Evolutionary conservation across 2,329 filamentous ascomycete genomes (phyloP).

Genomic region (Claviceps maximensis): DNA sequence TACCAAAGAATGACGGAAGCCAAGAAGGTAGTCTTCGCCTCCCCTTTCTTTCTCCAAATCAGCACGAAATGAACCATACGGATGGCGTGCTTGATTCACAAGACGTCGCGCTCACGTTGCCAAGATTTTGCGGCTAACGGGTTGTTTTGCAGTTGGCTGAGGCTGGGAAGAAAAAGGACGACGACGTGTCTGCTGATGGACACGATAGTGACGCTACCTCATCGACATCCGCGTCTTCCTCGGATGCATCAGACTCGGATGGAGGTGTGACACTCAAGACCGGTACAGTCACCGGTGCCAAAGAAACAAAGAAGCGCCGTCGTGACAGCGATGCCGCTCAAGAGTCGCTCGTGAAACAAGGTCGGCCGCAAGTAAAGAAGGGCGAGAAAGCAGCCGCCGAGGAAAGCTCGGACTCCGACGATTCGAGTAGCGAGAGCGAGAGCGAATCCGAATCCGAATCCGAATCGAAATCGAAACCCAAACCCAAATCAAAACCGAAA

Average conservation of each 20-base stretch:
- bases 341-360: constrained; percentile 8
- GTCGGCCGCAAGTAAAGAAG: not conserved
- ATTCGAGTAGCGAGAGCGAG: not conserved
- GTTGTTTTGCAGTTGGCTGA: constrained; percentile 9
- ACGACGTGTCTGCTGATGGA: constrained; percentile 8
- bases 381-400: not conserved
- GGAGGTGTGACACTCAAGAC: constrained; percentile 12
- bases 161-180: constrained; percentile 10
- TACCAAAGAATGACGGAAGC: constrained; percentile 13
- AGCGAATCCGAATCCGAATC: constrained; percentile 1
- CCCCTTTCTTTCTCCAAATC: too few species aligned
- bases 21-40: constrained; percentile 7
- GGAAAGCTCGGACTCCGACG: not conserved
- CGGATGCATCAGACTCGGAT: constrained; percentile 13
- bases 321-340: constrained; percentile 15
- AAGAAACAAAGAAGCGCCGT: constrained; percentile 17
- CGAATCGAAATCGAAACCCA: not conserved
- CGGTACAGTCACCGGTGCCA: constrained; percentile 12
- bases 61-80: too few species aligned
- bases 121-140: constrained; percentile 1
- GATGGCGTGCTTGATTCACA: too few species aligned
- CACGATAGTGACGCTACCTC: constrained; percentile 10
- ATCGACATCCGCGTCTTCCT: constrained; percentile 11
- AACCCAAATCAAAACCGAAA: constrained; percentile 2
- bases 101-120: not conserved